Evolutionary conservation across 2,329 filamentous ascomycete genomes (phyloP).

Genomic region (Mycogone perniciosa): DNA sequence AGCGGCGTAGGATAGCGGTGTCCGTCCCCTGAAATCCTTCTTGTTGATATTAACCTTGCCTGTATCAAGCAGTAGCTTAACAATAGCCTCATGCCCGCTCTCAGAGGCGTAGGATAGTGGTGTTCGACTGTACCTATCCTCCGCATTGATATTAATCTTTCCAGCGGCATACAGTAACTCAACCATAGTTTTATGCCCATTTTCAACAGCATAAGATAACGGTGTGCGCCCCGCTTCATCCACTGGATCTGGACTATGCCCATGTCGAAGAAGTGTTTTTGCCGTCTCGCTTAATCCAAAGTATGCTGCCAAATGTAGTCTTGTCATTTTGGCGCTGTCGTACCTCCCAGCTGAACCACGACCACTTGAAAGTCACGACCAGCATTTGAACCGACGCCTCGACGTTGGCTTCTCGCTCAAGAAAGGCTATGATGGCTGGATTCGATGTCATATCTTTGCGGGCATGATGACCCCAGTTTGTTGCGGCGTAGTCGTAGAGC

Average conservation of each 20-base stretch:
- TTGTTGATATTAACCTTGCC: neutral
- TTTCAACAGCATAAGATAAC: neutral
- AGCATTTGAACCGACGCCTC: neutral
- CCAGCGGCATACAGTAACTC: neutral
- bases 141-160: neutral
- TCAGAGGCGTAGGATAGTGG: neutral
- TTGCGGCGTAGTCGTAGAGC: slow-evolving; percentile 11
- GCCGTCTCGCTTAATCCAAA: neutral
- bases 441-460: neutral
- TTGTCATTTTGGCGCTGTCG: neutral
- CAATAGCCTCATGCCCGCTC: neutral
- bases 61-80: neutral
- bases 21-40: neutral
- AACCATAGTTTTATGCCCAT: neutral
- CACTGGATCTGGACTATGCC: neutral
- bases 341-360: too few species aligned
- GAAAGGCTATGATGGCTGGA: neutral
- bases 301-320: neutral
- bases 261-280: neutral
- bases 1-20: neutral
- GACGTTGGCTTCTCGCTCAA: neutral
- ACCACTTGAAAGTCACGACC: neutral
- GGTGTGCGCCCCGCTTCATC: neutral
- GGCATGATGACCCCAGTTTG: slow-evolving; percentile 13
- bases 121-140: neutral